Percentiles rank a stretch among this genome's conserved stretches.
Evolutionary conservation across 2,329 filamentous ascomycete species (phyloP).

Genomic region (Ceratocystis variospora): DNA sequence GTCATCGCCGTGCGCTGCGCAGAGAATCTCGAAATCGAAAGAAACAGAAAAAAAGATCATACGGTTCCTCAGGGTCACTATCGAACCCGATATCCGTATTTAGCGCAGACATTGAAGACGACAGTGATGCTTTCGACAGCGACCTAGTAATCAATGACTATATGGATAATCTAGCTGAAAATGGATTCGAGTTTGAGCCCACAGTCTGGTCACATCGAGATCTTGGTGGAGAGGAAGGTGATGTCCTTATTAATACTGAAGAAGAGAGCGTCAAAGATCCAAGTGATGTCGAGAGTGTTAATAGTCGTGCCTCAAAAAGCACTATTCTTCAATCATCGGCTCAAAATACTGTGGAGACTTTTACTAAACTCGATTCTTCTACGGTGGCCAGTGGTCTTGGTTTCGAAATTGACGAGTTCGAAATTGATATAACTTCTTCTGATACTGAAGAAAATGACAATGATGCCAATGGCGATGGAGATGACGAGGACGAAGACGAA

Average conservation of each 20-base stretch:
- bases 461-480: not conserved
- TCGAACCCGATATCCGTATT: slow-evolving; percentile 3
- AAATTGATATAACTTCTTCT: not conserved
- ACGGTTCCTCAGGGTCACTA: not conserved
- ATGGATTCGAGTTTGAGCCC: slow-evolving; percentile 41
- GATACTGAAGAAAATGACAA: not conserved
- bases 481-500: not conserved
- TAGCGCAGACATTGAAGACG: not conserved
- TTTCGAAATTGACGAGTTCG: slow-evolving; percentile 34
- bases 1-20: slow-evolving; percentile 12
- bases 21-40: slow-evolving; percentile 20
- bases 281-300: not conserved
- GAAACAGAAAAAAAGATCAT: slow-evolving; percentile 16
- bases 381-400: slow-evolving; percentile 47
- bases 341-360: no score
- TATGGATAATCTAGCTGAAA: slow-evolving; percentile 48
- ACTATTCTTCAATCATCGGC: not conserved
- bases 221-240: slow-evolving; percentile 23
- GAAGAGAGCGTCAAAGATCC: not conserved
- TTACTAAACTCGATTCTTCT: not conserved
- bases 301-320: not conserved
- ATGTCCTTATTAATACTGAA: slow-evolving; percentile 16
- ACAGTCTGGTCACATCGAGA: slow-evolving; percentile 39
- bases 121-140: slow-evolving; percentile 5
- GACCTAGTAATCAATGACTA: slow-evolving; percentile 38